Evolutionary conservation across 1,284 basidiomycete genomes (phyloP), one percentile per base, ranked within the genome.

Genomic region (Polyporus tsugae): DNA sequence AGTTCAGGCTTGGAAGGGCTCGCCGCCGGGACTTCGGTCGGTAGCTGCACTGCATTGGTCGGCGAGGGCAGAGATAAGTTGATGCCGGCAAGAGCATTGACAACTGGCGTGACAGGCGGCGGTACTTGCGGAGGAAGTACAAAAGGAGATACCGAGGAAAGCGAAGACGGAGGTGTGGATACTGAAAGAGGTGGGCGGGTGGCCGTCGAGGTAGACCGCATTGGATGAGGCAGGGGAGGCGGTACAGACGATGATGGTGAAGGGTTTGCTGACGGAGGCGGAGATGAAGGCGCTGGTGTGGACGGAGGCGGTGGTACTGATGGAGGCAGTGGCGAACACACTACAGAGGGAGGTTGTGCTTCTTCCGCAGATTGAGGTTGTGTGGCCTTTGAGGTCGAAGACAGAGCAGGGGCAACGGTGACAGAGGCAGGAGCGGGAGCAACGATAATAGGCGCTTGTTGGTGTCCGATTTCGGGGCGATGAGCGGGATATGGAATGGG

Each of bases 41-140:
- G 62, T 13, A 64, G 62, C 46, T 64, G 68, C 7, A 64, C 62
- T 33, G 60, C 60, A 39, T 44, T 60, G 2, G 60, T 42, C 13
- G 60, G 44, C 7, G 42, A 49, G 25, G 60, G 44, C 6, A 49
- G 9, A 35, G 60, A 49, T 9, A 49, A 42, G 33, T 49, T 49
- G 44, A 19, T 41, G 9, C 22, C 22, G 15, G 58, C 58, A 29
- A 55, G 7, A 19, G 57, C 57, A 38, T 58, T 35, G 4, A 58
- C 36, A 19, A 38, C 57, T 58, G 57, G 57, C 33, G 57, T 58
- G 6, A 58, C 33, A 11, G 57, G 36, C 57, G 57, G 36, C 57
- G 33, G 57, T 22, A 22, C n/a, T 39, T 58, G 57, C 36, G 36
- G 17, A n/a, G 15, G 3, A 58, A 19, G 11, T 38, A 22, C 36